These are phyloP conservation scores for Cadophora sp. DNA, from an alignment of 2,329 filamentous ascomycete genomes.

Conservation along the genomic window DNA sequence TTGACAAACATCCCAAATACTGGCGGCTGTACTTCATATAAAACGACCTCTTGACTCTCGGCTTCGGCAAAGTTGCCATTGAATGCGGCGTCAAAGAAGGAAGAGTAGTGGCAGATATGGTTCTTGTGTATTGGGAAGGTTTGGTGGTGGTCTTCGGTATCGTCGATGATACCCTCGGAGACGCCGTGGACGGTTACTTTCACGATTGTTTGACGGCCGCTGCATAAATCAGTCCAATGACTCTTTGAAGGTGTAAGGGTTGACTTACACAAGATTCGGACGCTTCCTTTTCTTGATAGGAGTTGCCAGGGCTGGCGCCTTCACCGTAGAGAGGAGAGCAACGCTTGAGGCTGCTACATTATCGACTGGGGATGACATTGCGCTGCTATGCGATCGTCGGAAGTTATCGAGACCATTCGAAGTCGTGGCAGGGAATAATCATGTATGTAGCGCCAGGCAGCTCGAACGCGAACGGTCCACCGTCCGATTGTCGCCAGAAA, in stretches of 20 bases:
- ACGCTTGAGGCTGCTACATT: neutral
- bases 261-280: constrained; percentile 5
- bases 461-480: no score
- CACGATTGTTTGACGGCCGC: constrained; percentile 1
- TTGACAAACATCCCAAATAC: constrained; percentile 21
- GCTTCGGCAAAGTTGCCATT: constrained; percentile 19
- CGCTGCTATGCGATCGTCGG: no score
- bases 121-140: constrained; percentile 24
- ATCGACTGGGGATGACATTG: neutral
- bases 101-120: constrained; percentile 23
- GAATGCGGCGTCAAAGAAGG: constrained; percentile 25
- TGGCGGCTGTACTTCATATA: constrained; percentile 20
- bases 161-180: neutral
- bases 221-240: neutral
- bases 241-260: neutral
- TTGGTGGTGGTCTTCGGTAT: neutral
- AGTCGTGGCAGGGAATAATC: no score
- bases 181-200: neutral
- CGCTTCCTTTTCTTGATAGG: neutral
- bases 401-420: no score
- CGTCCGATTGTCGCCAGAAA: no score
- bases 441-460: no score
- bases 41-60: constrained; percentile 1
- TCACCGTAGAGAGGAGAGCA: neutral
- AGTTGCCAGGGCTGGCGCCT: neutral